Evolutionary conservation across 1,284 basidiomycete genomes (phyloP), one percentile per base, ranked within the genome.

Genomic region (Wolfiporia cocos): DNA sequence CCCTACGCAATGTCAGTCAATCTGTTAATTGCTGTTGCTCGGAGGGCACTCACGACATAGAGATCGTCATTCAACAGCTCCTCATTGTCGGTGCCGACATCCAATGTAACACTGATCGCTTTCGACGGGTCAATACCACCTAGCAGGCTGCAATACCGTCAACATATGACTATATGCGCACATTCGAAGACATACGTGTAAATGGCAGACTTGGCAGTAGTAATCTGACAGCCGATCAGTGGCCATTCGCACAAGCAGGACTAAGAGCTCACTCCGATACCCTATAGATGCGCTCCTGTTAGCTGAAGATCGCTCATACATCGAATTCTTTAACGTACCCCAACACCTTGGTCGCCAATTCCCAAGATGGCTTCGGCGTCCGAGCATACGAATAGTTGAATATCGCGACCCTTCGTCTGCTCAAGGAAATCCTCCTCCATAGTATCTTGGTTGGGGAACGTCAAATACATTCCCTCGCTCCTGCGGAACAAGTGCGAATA

Each of bases 311-410:
- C 9, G 34, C 4, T 10, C 20, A 20, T 35, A 18, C 6, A 21
- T 7, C 10, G 14, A 23, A 43, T n/a, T n/a, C 18, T 20, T 15
- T 26, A 19, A 60, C 68, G 37, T 55, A 82, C 80, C 24, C 81
- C 81, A 43, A 82, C 78, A 34, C 82, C 83, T 54, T 86, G 83
- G 56, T 86, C 83, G 1, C 83, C 83, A 53, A 87, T 92, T 15
- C 88, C 88, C 2, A 93, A 68, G 44, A 92, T 91, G 1, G 86
- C 85, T 56, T 91, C 88, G 3, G 83, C 78, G 57, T 93, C 90
- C 0, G 87, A 86, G 44, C 83, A 85, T 23, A 92, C 87, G 37
- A 92, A 71, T 21, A 92, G 67, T 49, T 89, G 74, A 34, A 88
- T 75, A 23, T 82, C 68, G 10, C 76, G 68, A 20, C 77, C 77